A percentile compares a stretch with the other conserved stretches of the same genome.
phyloP scores from a whole-genome alignment of 2,329 filamentous ascomycete genomes.

The Drechslerella stenobrocha region DNA sequence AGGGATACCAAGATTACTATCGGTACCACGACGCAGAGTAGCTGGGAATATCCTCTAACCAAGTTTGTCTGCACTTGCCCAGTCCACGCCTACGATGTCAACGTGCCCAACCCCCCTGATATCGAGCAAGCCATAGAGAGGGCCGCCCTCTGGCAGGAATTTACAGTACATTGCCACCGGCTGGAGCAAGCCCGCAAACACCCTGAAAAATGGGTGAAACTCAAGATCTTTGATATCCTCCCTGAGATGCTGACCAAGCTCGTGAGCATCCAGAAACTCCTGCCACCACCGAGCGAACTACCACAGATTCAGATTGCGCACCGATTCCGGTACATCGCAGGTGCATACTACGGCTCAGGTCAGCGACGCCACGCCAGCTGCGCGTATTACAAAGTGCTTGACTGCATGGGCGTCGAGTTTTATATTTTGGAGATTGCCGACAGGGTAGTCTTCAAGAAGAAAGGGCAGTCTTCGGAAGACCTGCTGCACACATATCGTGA shows the following conservation, averaged over 20 bases:
- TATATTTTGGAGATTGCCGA: conserved; percentile 17
- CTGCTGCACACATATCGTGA: conserved; percentile 30
- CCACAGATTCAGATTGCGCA: conserved; percentile 36
- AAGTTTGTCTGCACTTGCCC: conserved; percentile 33
- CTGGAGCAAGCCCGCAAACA: conserved; percentile 17
- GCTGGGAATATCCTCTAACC: conserved; percentile 28
- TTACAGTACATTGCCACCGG: conserved; percentile 12
- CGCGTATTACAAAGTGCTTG: conserved; percentile 36
- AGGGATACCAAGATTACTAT: conserved; percentile 33
- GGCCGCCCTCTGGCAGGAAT: conserved; percentile 14
- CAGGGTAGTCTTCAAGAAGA: conserved; percentile 11
- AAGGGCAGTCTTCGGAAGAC: conserved; percentile 35
- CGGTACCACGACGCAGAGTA: conserved; percentile 20
- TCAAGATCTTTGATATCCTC: conserved; percentile 18
- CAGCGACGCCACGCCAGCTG: conserved; percentile 38
- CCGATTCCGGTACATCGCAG: conserved; percentile 29
- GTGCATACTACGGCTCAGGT: conserved; percentile 20
- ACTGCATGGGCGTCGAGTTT: conserved; percentile 28
- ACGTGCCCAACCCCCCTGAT: neutral
- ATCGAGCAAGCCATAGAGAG: conserved; percentile 3
- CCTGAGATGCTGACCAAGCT: conserved; percentile 9
- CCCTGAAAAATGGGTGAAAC: conserved; percentile 22
- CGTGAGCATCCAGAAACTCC: conserved; percentile 2
- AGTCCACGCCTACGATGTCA: conserved; percentile 22
- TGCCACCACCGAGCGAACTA: conserved; percentile 10